Base-by-base conservation (phyloP, 441 rosid genomes). In the Rhodomyrtus psidioides region DNA sequence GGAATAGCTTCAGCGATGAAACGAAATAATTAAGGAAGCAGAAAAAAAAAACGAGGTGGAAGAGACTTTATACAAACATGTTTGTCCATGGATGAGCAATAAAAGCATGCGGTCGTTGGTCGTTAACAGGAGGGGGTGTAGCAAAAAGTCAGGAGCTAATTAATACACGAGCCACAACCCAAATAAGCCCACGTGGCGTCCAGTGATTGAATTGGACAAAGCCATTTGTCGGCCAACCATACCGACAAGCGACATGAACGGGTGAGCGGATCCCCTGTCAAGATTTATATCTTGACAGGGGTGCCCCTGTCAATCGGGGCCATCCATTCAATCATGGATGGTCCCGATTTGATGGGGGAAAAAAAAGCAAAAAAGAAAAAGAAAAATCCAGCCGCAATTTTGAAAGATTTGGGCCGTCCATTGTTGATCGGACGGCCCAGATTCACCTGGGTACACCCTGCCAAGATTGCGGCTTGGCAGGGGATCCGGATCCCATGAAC, bases 191-290 rank as follows among this genome's bases (percentile, higher is more conserved):
- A 34, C 3, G 3, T 19, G 4, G 44, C 44, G 46, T 49, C 12
- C 14, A 2, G 14, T 2, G 6, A 57, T 26, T 57, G 17, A 53
- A 53, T 53, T 4, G 26, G 57, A 21, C 57, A 21, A 55, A 19
- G 3, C 24, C 57, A 55, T 55, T 55, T 23, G 7, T 55, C 26
- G 1, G 58, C 58, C 26, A 21, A 55, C 58, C n/a, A 4, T 23
- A 21, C 5, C 24, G 26, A 3, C 58, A 1, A 1, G 12, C 12
- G 26, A 4, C 58, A 0, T 4, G 12, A 23, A 23, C n/a, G 5
- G 58, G 8, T 8, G 4, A n/a, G n/a, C n/a, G n/a, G n/a, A n/a
- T n/a, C n/a, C n/a, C n/a, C n/a, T n/a, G n/a, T n/a, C n/a, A n/a
- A n/a, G n/a, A n/a, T n/a, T n/a, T n/a, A n/a, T n/a, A n/a, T n/a